Conservation (phyloP, 768 basidiomycete genomes). For the Amanita molliuscula region DNA sequence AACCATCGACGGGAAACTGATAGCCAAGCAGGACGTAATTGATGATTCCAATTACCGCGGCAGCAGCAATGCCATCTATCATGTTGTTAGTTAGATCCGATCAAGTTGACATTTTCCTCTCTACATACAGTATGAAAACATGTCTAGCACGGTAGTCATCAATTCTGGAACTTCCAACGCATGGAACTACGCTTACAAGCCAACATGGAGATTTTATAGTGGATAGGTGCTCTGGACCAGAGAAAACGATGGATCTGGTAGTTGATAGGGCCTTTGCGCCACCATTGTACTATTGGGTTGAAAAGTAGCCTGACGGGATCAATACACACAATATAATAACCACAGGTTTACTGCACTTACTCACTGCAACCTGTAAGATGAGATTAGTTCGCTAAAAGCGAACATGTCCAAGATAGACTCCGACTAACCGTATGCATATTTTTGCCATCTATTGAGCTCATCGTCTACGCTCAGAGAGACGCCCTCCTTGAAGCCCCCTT, state of each 20-base stretch:
- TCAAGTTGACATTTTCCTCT: neutral
- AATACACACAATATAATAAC: constrained; percentile 19
- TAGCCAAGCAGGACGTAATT: constrained; percentile 73
- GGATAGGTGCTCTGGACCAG: constrained; percentile 66
- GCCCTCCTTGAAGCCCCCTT: constrained; percentile 86
- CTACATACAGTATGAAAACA: constrained; percentile 41
- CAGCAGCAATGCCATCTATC: constrained; percentile 51
- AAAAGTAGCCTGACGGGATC: constrained; percentile 52
- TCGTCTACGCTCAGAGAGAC: constrained; percentile 83
- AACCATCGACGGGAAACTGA: constrained; percentile 62
- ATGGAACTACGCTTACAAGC: constrained; percentile 33
- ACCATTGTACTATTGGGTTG: constrained; percentile 74
- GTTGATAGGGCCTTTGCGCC: constrained; percentile 67
- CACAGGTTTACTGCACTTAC: constrained; percentile 26
- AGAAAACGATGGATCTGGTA: constrained; percentile 64
- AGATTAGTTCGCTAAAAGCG: neutral
- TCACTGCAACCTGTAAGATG: constrained; percentile 33
- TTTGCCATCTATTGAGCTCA: constrained; percentile 87
- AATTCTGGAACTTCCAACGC: neutral
- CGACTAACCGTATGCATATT: constrained; percentile 41
- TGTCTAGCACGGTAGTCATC: constrained; percentile 21
- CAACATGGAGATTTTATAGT: constrained; percentile 77
- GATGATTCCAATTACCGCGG: constrained; percentile 54
- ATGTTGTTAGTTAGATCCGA: neutral
- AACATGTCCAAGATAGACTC: neutral